Conservation (phyloP, 257 asterid species). For the Solanum corneliomulleri region DNA sequence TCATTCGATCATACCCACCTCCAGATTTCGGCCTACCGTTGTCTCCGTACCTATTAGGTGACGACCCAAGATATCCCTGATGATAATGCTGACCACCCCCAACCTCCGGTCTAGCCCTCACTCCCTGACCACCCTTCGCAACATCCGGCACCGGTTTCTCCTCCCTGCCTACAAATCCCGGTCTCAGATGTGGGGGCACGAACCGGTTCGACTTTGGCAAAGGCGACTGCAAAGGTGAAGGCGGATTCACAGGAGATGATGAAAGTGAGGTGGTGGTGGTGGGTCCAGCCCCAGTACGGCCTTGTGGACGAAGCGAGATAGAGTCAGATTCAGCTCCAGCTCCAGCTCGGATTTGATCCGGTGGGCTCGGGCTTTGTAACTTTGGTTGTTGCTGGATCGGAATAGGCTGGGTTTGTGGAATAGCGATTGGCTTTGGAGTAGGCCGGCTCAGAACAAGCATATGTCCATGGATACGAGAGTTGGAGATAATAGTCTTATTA, state of each 20-base stretch:
- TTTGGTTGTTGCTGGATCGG: constrained; percentile 1
- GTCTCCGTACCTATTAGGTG: constrained; percentile 17
- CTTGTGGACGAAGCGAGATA: constrained; percentile 65
- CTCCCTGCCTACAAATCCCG: constrained; percentile 69
- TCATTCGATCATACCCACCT: constrained; percentile 44
- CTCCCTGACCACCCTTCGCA: constrained; percentile 8
- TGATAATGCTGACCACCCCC: constrained; percentile 7
- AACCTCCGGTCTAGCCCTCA: constrained; percentile 24
- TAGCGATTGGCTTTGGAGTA: constrained; percentile 44
- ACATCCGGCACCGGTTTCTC: constrained; percentile 42
- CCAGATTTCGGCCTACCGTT: constrained; percentile 67
- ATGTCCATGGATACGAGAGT: constrained; percentile 73
- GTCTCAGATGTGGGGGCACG: constrained; percentile 78
- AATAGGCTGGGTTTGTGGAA: constrained; percentile 6
- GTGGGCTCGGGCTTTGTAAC: neutral
- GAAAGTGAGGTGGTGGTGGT: constrained; percentile 5
- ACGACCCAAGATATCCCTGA: constrained; percentile 15
- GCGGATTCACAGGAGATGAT: constrained; percentile 24
- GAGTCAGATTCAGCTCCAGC: constrained; percentile 13
- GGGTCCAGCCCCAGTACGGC: constrained; percentile 48
- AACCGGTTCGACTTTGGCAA: constrained; percentile 41
- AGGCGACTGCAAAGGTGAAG: constrained; percentile 20
- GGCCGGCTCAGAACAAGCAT: constrained; percentile 79
- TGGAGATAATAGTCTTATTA: constrained; percentile 28
- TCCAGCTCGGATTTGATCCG: constrained; percentile 25